Base-by-base conservation (phyloP, 345 rosid genomes). In the Arabis hirsuta region DNA sequence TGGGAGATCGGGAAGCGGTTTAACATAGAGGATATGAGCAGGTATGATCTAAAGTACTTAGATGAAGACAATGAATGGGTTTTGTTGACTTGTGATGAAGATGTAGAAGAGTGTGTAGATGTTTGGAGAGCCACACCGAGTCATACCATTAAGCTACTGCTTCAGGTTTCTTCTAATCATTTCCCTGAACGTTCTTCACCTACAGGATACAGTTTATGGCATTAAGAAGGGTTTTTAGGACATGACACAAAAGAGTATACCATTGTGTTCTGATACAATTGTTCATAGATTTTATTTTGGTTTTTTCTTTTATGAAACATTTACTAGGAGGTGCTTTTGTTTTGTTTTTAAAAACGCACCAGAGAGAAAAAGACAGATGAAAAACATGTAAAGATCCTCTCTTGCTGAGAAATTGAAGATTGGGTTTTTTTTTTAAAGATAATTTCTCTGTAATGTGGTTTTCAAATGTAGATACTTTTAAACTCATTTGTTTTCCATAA, bases 11-110 rank as follows among this genome's bases (percentile, higher is more conserved):
- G 79, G 0, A 84, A 82, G 74, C 86, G 97, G 13, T 94, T 91
- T 69, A 84, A 53, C 47, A 79, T 87, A 71, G 91, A 84, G 9
- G 88, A 83, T 67, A 70, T 82, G n/a, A 75, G 76, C 53, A 77
- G 76, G 73, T 86, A 72, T 74, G 87, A 88, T 74, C 81, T 94
- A 45, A 94, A 85, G 85, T 94, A 94, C 88, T 79, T 94, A 74
- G 97, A 94, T 19, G 98, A 94, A 75, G 98, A 94, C 62, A 74
- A 67, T n/a, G 98, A 94, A 64, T 94, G 98, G 98, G 90, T 94
- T 26, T 73, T 94, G 53, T 76, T 89, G 69, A 89, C 96, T 2
- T 91, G 97, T 51, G 96, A 91, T 78, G 97, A 87, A 3, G 98
- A 94, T 79, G 81, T 89, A 71, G 87, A 84, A 68, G 98, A 94